Evolutionary conservation across 179 eudicot species (phyloP), one percentile per base, ranked within the genome.

Genomic region (Beta lomatogona): DNA sequence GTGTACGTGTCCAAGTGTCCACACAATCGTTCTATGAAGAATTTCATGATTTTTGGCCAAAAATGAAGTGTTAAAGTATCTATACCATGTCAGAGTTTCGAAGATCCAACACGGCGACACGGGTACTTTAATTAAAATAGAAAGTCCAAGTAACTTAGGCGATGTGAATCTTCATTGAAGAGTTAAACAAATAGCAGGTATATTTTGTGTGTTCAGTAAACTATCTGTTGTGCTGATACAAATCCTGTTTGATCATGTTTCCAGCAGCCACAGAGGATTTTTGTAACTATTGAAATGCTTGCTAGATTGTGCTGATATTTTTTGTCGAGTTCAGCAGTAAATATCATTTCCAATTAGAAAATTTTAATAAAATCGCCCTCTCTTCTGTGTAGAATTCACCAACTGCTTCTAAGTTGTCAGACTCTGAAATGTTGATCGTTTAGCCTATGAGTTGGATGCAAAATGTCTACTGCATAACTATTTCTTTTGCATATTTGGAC

Each of bases 241-340:
- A 60, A 36, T 31, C 83, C 53, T 76, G 74, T 9, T 63, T 55
- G 15, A 19, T 25, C 61, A 44, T 60, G 31, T 52, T 75, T 71
- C 53, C 52, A 21, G 81, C 71, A 55, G 81, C 75, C 71, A 55
- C 74, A 54, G 63, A 71, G 60, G 57, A 60, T 59, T 79, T 79
- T 80, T 80, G 81, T 77, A 71, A 76, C 78, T 80, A 80, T 44
- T 76, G 77, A 77, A 65, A 65, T 59, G 55, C 64, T 66, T 65
- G 61, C 28, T 61, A 59, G 77, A 80, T 77, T 12, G 28, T 65
- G 45, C 75, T 64, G 76, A 65, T 64, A 84, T 41, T 60, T 63
- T 63, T 50, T 52, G 63, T 80, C 19, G 15, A 44, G 21, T 64
- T 67, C 45, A 73, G 81, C 75, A 53, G 71, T 77, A 67, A 46